A percentile compares a stretch with the other conserved stretches of the same genome.
phyloP scores from a whole-genome alignment of 2,329 filamentous ascomycete species.

The Setomelanomma holmii region DNA sequence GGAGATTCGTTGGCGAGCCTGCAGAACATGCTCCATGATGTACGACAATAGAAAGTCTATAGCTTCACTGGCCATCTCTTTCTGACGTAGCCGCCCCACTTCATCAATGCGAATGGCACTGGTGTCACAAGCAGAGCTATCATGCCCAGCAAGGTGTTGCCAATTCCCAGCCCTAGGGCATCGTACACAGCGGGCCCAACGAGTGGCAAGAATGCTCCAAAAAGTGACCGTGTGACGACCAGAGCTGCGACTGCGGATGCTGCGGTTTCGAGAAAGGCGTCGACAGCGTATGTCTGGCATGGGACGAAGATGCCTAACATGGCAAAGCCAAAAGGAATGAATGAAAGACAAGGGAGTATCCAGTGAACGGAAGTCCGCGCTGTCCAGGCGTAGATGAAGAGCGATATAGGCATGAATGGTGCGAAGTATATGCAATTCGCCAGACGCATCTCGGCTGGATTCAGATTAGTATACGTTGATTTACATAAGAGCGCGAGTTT shows the following conservation, averaged over 20 bases:
- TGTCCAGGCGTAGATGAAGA: slow-evolving; percentile 61
- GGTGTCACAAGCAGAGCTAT: slow-evolving; percentile 71
- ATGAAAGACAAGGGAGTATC: slow-evolving; percentile 54
- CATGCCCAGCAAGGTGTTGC: slow-evolving; percentile 67
- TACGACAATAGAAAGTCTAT: background rate
- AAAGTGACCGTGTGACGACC: slow-evolving; percentile 22
- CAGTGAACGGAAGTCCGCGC: slow-evolving; percentile 59
- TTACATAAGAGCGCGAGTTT: slow-evolving; percentile 6
- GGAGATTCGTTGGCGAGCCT: background rate
- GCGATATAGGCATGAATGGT: slow-evolving; percentile 37
- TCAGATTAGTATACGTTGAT: slow-evolving; percentile 4
- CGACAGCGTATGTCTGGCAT: slow-evolving; percentile 42
- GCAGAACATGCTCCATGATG: background rate
- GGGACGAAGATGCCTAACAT: slow-evolving; percentile 29
- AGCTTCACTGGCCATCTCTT: slow-evolving; percentile 5
- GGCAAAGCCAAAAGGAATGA: slow-evolving; percentile 30
- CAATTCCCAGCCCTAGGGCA: slow-evolving; percentile 35
- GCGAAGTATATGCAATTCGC: slow-evolving; percentile 47
- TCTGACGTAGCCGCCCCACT: slow-evolving; percentile 60
- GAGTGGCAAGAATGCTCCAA: slow-evolving; percentile 30
- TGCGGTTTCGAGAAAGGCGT: slow-evolving; percentile 38
- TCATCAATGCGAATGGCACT: slow-evolving; percentile 74
- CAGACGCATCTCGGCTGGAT: slow-evolving; percentile 36
- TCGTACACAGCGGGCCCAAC: slow-evolving; percentile 26
- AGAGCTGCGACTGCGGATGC: slow-evolving; percentile 47